Conservation (phyloP, 2,329 filamentous ascomycete genomes). For the Phialophora expanda region DNA sequence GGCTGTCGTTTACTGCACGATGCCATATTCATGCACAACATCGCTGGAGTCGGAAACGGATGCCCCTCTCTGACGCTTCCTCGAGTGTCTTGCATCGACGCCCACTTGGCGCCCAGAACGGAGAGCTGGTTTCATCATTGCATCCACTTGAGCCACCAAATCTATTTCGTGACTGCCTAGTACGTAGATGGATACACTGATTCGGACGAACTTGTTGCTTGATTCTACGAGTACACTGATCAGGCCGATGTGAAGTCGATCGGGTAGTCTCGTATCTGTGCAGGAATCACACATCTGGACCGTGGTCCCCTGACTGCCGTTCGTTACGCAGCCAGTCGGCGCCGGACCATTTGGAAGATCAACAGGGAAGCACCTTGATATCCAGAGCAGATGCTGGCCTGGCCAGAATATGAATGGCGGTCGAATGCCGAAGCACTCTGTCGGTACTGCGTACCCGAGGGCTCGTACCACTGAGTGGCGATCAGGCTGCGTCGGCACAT, state of each 20-base stretch:
- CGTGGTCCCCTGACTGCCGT: not conserved
- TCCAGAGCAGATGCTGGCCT: not conserved
- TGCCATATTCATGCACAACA: slow-evolving; percentile 20
- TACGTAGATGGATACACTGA: not conserved
- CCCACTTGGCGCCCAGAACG: not conserved
- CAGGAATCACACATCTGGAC: not conserved
- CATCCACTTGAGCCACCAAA: slow-evolving; percentile 4
- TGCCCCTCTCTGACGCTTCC: not conserved
- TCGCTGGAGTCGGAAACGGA: slow-evolving; percentile 4
- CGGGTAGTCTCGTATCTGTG: not conserved
- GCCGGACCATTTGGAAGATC: not conserved
- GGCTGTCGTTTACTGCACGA: slow-evolving; percentile 11
- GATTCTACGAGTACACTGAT: not conserved
- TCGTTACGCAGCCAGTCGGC: slow-evolving; percentile 7
- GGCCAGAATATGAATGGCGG: not conserved
- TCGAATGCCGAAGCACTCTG: not conserved
- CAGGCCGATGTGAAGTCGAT: not conserved
- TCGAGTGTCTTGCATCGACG: slow-evolving; percentile 11
- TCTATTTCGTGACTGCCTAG: not conserved
- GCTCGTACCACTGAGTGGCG: not conserved
- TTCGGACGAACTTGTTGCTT: not conserved
- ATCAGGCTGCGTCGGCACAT: slow-evolving; percentile 8
- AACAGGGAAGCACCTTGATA: slow-evolving; percentile 9
- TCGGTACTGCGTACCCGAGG: no score
- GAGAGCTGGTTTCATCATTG: slow-evolving; percentile 16